These are phyloP conservation scores for Penicillium bialowiezense DNA, from an alignment of 495 filamentous ascomycete species.

Conservation along the genomic window DNA sequence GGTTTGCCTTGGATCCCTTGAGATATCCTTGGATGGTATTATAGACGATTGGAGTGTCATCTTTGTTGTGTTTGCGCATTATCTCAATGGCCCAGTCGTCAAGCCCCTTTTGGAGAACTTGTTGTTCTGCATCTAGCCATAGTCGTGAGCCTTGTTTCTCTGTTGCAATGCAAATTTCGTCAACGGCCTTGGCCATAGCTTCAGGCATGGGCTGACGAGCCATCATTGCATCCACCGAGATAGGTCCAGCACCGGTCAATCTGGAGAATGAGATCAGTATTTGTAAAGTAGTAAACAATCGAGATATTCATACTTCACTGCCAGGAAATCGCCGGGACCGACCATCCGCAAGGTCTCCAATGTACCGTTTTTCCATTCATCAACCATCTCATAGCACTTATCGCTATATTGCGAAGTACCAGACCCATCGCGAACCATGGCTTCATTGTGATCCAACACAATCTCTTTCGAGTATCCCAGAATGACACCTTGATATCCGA, in stretches of 20 bases:
- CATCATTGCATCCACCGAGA: constrained; percentile 28
- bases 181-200: constrained; percentile 26
- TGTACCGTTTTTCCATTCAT: constrained; percentile 66
- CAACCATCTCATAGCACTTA: constrained; percentile 50
- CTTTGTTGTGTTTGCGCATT: constrained; percentile 37
- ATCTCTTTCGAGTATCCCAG: constrained; percentile 76
- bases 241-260: constrained; percentile 31
- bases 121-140: constrained; percentile 40
- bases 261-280: constrained; percentile 7
- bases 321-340: constrained; percentile 68
- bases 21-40: constrained; percentile 44
- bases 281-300: too few species aligned
- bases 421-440: constrained; percentile 12
- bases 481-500: constrained; percentile 79
- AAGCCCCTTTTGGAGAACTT: constrained; percentile 33
- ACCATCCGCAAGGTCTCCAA: constrained; percentile 66
- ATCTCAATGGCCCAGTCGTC: constrained; percentile 37
- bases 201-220: constrained; percentile 21
- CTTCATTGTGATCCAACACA: constrained; percentile 54
- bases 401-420: constrained; percentile 13
- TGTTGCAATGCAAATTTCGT: constrained; percentile 29
- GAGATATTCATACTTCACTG: constrained; percentile 72
- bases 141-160: constrained; percentile 30
- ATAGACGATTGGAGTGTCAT: constrained; percentile 26
- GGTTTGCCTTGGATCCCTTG: constrained; percentile 32